Percentiles rank a stretch among this genome's conserved stretches.
Evolutionary conservation across 2,329 filamentous ascomycete genomes (phyloP).

Genomic region (Aspergillus intermedius): DNA sequence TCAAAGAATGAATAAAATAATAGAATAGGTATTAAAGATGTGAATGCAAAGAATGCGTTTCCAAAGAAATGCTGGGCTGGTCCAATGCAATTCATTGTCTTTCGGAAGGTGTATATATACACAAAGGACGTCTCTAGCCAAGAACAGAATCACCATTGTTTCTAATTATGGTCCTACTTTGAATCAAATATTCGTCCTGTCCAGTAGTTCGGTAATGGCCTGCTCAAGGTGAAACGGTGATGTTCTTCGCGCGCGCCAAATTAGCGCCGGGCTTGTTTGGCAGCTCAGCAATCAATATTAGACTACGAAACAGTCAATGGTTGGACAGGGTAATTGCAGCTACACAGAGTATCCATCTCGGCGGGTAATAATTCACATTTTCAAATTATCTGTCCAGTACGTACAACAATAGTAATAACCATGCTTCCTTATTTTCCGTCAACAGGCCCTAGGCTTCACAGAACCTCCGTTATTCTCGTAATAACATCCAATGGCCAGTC

Average conservation of each 20-base stretch:
- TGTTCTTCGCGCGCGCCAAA: constrained; percentile 19
- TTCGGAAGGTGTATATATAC: background rate
- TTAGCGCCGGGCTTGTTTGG: no score
- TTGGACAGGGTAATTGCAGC: background rate
- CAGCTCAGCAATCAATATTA: background rate
- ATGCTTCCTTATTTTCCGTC: background rate
- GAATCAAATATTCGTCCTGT: background rate
- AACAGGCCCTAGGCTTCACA: background rate
- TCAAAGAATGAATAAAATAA: background rate
- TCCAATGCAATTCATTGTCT: background rate
- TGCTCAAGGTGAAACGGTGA: constrained; percentile 1
- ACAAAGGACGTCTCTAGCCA: background rate
- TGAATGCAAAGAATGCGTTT: background rate
- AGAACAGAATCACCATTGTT: background rate
- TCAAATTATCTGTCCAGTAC: background rate
- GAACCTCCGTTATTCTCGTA: background rate
- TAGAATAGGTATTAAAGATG: background rate
- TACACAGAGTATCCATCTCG: background rate
- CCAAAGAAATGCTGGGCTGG: background rate
- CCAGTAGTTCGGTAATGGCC: background rate
- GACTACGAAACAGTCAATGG: background rate
- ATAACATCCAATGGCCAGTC: background rate
- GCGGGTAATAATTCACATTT: background rate
- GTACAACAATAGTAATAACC: background rate
- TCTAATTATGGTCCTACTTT: background rate